A percentile compares a stretch with the other conserved stretches of the same genome.
Evolutionary conservation across 495 filamentous ascomycete species (phyloP).

Genomic region (Aspergillus panamensis): DNA sequence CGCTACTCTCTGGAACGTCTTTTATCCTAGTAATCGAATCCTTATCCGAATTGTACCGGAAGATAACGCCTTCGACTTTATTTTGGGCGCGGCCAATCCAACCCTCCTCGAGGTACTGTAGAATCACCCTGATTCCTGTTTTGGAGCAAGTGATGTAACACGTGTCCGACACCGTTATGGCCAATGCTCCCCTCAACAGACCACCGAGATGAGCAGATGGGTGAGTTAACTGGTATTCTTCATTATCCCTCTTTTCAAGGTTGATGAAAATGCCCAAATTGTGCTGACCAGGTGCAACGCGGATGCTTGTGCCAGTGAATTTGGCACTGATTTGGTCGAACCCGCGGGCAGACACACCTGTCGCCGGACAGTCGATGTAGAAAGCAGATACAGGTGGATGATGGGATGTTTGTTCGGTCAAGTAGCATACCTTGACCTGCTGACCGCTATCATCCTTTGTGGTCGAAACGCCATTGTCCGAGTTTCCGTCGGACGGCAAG

Average conservation of each 20-base stretch:
- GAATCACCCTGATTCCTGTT: conserved; percentile 83
- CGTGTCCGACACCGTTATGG: conserved; percentile 81
- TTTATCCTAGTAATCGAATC: conserved; percentile 73
- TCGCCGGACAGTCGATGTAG: conserved; percentile 88
- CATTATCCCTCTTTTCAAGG: conserved; percentile 71
- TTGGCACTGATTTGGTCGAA: conserved; percentile 97
- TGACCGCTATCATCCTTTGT: conserved; percentile 40
- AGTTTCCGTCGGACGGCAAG: conserved; percentile 31
- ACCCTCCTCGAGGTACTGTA: conserved; percentile 89
- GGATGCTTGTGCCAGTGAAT: conserved; percentile 92
- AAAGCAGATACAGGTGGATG: conserved; percentile 97
- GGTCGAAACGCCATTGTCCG: conserved; percentile 36
- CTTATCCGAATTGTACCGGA: conserved; percentile 76
- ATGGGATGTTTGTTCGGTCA: conserved; percentile 98
- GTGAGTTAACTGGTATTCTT: conserved; percentile 93
- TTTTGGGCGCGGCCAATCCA: conserved; percentile 92
- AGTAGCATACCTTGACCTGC: conserved; percentile 76
- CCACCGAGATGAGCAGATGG: conserved; percentile 91
- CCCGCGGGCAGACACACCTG: conserved; percentile 81
- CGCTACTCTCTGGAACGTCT: conserved; percentile 78
- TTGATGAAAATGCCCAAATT: conserved; percentile 96
- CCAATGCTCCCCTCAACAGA: conserved; percentile 74
- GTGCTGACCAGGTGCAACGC: conserved; percentile 85
- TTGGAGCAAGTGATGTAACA: conserved; percentile 83
- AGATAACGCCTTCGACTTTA: conserved; percentile 85